phyloP scores from a whole-genome alignment of 371 early-diverging fungal species.

The Haplosporangium sp. region DNA sequence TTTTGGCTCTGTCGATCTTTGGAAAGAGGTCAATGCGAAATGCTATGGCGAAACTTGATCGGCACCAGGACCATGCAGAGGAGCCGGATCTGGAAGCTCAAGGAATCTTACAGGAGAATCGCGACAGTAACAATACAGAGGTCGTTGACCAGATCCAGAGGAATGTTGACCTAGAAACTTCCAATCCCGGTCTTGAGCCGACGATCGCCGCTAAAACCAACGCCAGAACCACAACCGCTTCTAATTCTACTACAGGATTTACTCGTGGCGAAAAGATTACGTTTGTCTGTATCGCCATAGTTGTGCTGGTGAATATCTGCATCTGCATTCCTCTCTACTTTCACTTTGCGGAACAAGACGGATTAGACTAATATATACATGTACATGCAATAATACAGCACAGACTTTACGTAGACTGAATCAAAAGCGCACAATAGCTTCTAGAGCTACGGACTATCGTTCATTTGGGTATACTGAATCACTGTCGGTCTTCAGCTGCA shows the following conservation, averaged over 20 bases:
- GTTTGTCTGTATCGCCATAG: slow-evolving; percentile 27
- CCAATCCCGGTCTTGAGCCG: neutral
- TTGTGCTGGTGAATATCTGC: slow-evolving; percentile 30
- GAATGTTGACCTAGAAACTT: slow-evolving; percentile 2
- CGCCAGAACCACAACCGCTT: neutral
- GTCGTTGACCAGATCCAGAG: neutral
- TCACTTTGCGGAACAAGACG: slow-evolving; percentile 32
- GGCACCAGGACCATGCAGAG: slow-evolving; percentile 18
- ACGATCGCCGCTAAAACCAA: neutral
- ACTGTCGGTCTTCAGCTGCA: too few species aligned
- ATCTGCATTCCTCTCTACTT: slow-evolving; percentile 49
- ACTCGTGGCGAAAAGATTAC: slow-evolving; percentile 47
- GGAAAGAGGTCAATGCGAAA: slow-evolving; percentile 56
- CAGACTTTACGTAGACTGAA: too few species aligned
- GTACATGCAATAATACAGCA: too few species aligned
- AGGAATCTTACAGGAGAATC: neutral
- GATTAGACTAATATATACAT: neutral
- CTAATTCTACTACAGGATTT: slow-evolving; percentile 30
- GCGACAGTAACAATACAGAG: neutral
- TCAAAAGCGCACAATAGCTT: too few species aligned
- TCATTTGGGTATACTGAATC: too few species aligned
- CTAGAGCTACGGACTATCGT: too few species aligned
- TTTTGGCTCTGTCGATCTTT: slow-evolving; percentile 53
- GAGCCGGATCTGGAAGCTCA: neutral
- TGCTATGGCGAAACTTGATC: slow-evolving; percentile 43